Conservation (phyloP, 2,329 filamentous ascomycete species). For the Hirsutella rhossiliensis region DNA sequence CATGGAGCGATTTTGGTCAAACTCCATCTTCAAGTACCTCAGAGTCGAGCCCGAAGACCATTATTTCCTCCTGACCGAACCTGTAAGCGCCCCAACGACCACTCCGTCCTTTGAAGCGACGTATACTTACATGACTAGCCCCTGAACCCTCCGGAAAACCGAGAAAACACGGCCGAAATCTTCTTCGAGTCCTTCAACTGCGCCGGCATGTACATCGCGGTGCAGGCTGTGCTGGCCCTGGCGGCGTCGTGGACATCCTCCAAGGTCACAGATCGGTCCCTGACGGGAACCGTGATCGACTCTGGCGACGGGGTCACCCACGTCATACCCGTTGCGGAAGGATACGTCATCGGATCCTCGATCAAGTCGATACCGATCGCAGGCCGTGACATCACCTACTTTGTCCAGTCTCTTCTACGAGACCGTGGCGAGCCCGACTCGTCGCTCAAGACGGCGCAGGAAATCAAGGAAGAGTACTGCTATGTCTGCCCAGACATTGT, state of each 20-base stretch:
- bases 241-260: constrained; percentile 98
- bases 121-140: constrained; percentile 46
- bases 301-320: constrained; percentile 98
- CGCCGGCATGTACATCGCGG: constrained; percentile 95
- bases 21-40: constrained; percentile 99
- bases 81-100: constrained; percentile 43
- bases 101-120: not conserved
- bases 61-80: constrained; percentile 95
- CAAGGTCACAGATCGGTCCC: constrained; percentile 89
- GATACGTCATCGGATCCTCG: constrained; percentile 96
- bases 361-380: constrained; percentile 99
- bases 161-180: constrained; percentile 97
- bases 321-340: constrained; percentile 96
- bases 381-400: constrained; percentile 96
- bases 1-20: constrained; percentile 99
- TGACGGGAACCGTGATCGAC: constrained; percentile 96
- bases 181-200: constrained; percentile 99
- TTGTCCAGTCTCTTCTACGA: constrained; percentile 89
- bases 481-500: constrained; percentile 98
- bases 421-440: constrained; percentile 95
- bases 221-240: constrained; percentile 91
- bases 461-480: constrained; percentile 98
- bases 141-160: constrained; percentile 95
- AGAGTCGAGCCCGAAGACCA: constrained; percentile 97
- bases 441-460: constrained; percentile 91